Evolutionary conservation across 768 basidiomycete species (phyloP), one percentile per base, ranked within the genome.

Genomic region (Clavulina sp.): DNA sequence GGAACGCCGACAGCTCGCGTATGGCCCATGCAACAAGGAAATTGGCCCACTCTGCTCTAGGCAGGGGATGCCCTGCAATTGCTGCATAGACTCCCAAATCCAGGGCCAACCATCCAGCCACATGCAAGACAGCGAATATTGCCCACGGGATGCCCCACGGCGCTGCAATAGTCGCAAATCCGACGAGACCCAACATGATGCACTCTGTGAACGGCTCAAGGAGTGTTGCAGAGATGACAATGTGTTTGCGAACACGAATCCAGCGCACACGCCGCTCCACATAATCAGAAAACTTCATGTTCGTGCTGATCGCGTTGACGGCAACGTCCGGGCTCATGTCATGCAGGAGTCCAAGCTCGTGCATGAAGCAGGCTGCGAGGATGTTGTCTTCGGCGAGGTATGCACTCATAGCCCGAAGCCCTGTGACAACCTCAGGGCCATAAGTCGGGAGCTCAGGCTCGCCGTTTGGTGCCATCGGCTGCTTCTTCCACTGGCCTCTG

Each of bases 371-470:
- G 44, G 77, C 71, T 18, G 80, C 95, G 52, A 99, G 93, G 86
- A 87, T 93, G 67, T 96, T 96, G 68, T 99, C 95, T 65, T 99
- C 95, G 0, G 95, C 93, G 40, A 97, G 73, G 66, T 82, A 97
- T 9, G 81, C 77, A 0, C 81, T 82, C 56, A 96, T 96, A 0
- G 77, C 81, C 5, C 76, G 71, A 23, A 99, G 70, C 1, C 34
- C 57, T 51, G 29, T 41, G 18, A 41, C 43, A 16, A 21, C 21
- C 1, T 52, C 36, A 4, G 53, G 53, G 16, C 23, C 19, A 33
- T 40, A 24, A 21, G 21, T n/a, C 18, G 52, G 51, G 7, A 23
- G 32, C 3, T 38, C 28, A n/a, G 54, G 52, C 31, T 52, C 40
- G 48, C 23, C 48, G 29, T 29, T 49, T 18, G 26, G 16, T 7